Base-by-base conservation (phyloP, 1,284 basidiomycete genomes). In the Cryptococcus sp. region DNA sequence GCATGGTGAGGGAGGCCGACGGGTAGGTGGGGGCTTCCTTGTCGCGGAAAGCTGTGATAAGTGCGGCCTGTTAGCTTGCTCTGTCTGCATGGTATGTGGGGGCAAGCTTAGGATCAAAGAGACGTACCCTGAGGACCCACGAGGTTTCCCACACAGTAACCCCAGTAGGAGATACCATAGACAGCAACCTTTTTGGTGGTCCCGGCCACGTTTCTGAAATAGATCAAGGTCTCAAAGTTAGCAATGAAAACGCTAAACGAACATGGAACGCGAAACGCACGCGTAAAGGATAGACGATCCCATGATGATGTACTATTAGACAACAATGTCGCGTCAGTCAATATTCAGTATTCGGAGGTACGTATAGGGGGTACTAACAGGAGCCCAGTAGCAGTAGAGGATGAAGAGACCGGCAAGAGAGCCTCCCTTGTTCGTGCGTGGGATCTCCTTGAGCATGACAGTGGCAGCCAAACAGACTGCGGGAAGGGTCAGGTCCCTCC, bases 111-210 rank as follows among this genome's bases (percentile, higher is more conserved):
- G n/a, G n/a, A n/a, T n/a, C 28, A 33, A 9, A 33, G 28, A 33
- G 28, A 33, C 28, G 28, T 33, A 33, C 28, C 28, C 9, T 33
- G 28, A 33, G 28, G 28, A 33, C 28, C 28, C n/a, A 66, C 47
- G 4, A 67, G 37, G 50, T 66, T 66, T 6, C 66, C 65, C n/a
- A 61, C 55, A 40, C 55, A 55, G 50, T 67, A 69, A 9, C 64
- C 68, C 9, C 66, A 57, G 56, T 71, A 71, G 12, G 65, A 54
- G 35, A 68, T 63, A 28, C 60, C 63, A 36, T 60, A 68, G 1
- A 60, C 60, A 2, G 55, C 62, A 6, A 60, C 53, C 52, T 70
- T 71, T 61, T 73, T 73, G 24, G 63, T 66, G 15, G 59, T 60
- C 2, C 71, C 69, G 1, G 57, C 71, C 5, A 60, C 56, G 43